phyloP scores from a whole-genome alignment of 805 yeast species.

The Lipomyces yamadae region DNA sequence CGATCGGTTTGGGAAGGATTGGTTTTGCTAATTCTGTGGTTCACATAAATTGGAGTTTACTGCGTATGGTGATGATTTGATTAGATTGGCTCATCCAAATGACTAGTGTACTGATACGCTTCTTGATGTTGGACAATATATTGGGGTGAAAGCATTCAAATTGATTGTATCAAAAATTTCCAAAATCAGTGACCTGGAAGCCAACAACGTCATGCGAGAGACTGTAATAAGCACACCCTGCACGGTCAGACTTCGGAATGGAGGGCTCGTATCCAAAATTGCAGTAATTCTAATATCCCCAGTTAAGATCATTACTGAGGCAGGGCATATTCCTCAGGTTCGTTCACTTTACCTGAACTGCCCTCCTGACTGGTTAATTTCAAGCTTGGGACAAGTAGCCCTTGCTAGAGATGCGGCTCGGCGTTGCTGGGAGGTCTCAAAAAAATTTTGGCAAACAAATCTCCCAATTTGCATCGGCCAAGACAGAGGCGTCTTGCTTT shows the following conservation, averaged over 20 bases:
- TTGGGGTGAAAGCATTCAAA: background rate
- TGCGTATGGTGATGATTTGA: background rate
- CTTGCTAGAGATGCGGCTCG: background rate
- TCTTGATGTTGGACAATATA: background rate
- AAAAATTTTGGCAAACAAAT: background rate
- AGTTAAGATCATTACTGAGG: too few relatives aligned
- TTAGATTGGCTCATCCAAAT: background rate
- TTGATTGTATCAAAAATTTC: background rate
- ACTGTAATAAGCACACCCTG: background rate
- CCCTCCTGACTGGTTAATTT: too few relatives aligned
- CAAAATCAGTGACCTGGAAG: background rate
- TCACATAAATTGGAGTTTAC: background rate
- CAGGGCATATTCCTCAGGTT: too few relatives aligned
- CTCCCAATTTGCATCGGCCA: background rate
- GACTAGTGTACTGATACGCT: background rate
- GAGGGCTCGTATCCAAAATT: background rate
- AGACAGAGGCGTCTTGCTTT: background rate
- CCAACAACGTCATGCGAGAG: background rate
- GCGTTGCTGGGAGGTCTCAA: background rate
- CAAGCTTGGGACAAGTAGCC: too few relatives aligned
- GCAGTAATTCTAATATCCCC: background rate
- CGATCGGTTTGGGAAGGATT: background rate
- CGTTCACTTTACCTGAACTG: too few relatives aligned
- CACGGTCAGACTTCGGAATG: background rate
- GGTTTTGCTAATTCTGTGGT: background rate